Evolutionary conservation across 192 early-diverging fungal genomes (phyloP).

Genomic region (Podila clonocystis): DNA sequence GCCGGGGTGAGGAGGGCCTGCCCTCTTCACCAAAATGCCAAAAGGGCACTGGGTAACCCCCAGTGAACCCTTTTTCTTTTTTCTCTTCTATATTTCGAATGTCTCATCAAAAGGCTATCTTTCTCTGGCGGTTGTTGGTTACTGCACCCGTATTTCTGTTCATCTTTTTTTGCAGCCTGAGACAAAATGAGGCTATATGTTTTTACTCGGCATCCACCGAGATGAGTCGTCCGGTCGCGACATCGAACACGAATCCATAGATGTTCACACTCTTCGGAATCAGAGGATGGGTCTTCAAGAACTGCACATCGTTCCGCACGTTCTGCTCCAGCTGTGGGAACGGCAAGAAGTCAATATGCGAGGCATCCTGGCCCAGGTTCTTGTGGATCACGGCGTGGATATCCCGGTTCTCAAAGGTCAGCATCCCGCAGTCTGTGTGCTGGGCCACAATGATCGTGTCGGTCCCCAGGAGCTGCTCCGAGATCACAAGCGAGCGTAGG

Average conservation of each 20-base stretch:
- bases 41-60: too few relatives aligned
- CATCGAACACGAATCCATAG: constrained; percentile 49
- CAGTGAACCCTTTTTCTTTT: too few relatives aligned
- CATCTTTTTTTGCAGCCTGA: too few relatives aligned
- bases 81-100: too few relatives aligned
- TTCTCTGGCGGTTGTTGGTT: too few relatives aligned
- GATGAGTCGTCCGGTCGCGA: constrained; percentile 44
- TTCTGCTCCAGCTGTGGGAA: constrained; percentile 51
- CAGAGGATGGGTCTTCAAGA: constrained; percentile 38
- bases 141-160: too few relatives aligned
- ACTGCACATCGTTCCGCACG: constrained; percentile 41
- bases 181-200: too few relatives aligned
- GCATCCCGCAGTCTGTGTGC: constrained; percentile 58
- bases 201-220: constrained; percentile 26
- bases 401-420: constrained; percentile 48
- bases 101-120: too few relatives aligned
- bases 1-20: too few relatives aligned
- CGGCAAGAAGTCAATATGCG: constrained; percentile 50
- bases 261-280: constrained; percentile 48
- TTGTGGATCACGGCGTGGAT: constrained; percentile 46
- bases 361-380: constrained; percentile 41
- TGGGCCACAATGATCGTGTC: constrained; percentile 39
- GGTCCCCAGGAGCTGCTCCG: constrained; percentile 54
- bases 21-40: too few relatives aligned
- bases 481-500: constrained; percentile 54